These are phyloP conservation scores for Asterella californica DNA, from an alignment of 225 moss, liverwort and hornwort species.

Conservation along the genomic window DNA sequence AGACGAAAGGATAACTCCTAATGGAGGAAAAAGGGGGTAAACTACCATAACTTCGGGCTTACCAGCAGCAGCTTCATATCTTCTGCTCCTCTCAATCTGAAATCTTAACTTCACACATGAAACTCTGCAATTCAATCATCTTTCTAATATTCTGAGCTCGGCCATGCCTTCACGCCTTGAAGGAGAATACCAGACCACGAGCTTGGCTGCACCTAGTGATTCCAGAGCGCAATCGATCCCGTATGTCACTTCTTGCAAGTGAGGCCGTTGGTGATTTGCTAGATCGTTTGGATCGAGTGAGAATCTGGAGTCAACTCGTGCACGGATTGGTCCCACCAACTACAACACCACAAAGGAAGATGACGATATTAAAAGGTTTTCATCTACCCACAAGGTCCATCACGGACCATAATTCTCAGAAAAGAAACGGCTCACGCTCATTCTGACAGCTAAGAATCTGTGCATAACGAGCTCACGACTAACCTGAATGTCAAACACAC, in stretches of 20 bases:
- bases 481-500: neutral
- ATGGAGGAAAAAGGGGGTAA: neutral
- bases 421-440: neutral
- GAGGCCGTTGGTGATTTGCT: conserved; percentile 34
- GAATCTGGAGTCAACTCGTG: conserved; percentile 70
- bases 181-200: conserved; percentile 87
- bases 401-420: neutral
- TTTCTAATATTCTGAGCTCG: conserved; percentile 77
- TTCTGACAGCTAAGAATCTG: neutral
- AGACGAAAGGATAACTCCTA: conserved; percentile 4
- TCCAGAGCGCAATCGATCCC: conserved; percentile 77
- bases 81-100: conserved; percentile 10
- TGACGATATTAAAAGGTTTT: neutral
- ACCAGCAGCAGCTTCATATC: conserved; percentile 2
- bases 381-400: neutral
- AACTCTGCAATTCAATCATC: conserved; percentile 36
- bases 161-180: conserved; percentile 83
- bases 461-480: neutral
- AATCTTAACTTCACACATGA: neutral
- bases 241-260: conserved; percentile 71
- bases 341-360: conserved; percentile 23
- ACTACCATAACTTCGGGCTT: conserved; percentile 8
- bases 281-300: conserved; percentile 48
- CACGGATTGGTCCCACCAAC: conserved; percentile 76
- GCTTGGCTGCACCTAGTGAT: conserved; percentile 59